Evolutionary conservation across 108 stramenopile genomes (phyloP).

Genomic region (Cyclostephanos tholiformis): DNA sequence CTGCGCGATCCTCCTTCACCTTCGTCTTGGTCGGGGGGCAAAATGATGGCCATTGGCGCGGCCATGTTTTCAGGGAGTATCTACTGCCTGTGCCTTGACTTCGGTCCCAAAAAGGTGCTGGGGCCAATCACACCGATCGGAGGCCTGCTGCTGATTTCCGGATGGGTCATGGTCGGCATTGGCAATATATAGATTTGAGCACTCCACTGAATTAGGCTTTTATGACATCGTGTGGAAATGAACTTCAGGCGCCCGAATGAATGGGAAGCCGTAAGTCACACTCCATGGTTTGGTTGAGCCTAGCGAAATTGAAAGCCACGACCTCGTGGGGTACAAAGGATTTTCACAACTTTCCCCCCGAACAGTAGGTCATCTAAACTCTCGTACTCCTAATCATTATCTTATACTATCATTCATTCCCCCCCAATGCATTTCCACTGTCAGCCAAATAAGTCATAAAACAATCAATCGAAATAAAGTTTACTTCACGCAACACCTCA

Average conservation of each 20-base stretch:
- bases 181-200: slow-evolving; percentile 35
- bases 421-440: too few species aligned
- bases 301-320: too few species aligned
- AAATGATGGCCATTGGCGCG: slow-evolving; percentile 69
- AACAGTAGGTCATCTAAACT: not conserved
- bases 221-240: too few species aligned
- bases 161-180: slow-evolving; percentile 67
- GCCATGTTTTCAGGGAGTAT: slow-evolving; percentile 82
- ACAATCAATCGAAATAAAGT: not conserved
- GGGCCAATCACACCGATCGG: slow-evolving; percentile 88
- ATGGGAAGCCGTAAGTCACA: too few species aligned
- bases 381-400: not conserved
- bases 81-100: slow-evolving; percentile 65
- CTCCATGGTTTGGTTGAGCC: too few species aligned
- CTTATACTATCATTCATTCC: not conserved
- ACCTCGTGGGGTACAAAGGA: too few species aligned
- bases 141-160: slow-evolving; percentile 84
- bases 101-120: slow-evolving; percentile 74
- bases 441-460: not conserved
- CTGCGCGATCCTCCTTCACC: slow-evolving; percentile 9
- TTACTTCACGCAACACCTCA: slow-evolving; percentile 12
- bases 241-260: too few species aligned
- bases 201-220: too few species aligned
- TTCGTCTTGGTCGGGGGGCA: slow-evolving; percentile 54
- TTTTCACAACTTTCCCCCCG: not conserved